Percentiles rank a stretch among this genome's conserved stretches.
Evolutionary conservation across 108 stramenopile genomes (phyloP).

Genomic region (Parmales sp.): DNA sequence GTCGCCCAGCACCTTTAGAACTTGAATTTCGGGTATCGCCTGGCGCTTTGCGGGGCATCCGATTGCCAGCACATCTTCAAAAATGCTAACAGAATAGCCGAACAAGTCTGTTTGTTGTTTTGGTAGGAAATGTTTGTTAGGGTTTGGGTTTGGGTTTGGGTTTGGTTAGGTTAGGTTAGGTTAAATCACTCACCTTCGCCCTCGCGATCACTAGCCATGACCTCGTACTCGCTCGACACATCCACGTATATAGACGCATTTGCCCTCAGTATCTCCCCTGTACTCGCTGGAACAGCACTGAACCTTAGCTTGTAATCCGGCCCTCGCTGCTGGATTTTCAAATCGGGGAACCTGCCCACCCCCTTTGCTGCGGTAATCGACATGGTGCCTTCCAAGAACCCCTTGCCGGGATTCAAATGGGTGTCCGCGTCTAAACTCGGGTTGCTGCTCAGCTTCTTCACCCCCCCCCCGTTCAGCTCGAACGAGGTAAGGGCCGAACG

Average conservation of each 20-base stretch:
- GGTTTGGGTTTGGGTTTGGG: too few species aligned
- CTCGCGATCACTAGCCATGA: conserved; percentile 36
- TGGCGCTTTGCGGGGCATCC: conserved; percentile 44
- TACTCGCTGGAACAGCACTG: conserved; percentile 8
- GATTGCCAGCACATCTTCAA: conserved; percentile 21
- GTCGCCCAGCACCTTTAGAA: conserved; percentile 28
- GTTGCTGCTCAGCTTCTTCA: conserved; percentile 21
- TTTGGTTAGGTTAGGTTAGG: too few species aligned
- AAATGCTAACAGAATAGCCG: conserved; percentile 26
- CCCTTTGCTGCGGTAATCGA: conserved; percentile 28
- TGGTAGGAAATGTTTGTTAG: too few species aligned
- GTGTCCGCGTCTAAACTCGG: conserved; percentile 49
- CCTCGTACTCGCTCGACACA: conserved; percentile 41
- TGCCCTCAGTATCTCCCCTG: conserved; percentile 13
- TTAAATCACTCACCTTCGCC: too few species aligned
- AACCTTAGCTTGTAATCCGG: conserved; percentile 49
- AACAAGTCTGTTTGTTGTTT: too few species aligned
- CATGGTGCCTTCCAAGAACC: conserved; percentile 32
- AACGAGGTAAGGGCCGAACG: conserved; percentile 21
- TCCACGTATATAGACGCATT: conserved; percentile 16
- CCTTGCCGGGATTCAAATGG: conserved; percentile 47
- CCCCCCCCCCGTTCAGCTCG: conserved; percentile 29
- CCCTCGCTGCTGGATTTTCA: conserved; percentile 46
- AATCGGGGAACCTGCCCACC: conserved; percentile 35
- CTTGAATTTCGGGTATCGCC: conserved; percentile 38